Base-by-base conservation (phyloP, 1,139 yeast species). In the Geotrichum carabidarum region DNA sequence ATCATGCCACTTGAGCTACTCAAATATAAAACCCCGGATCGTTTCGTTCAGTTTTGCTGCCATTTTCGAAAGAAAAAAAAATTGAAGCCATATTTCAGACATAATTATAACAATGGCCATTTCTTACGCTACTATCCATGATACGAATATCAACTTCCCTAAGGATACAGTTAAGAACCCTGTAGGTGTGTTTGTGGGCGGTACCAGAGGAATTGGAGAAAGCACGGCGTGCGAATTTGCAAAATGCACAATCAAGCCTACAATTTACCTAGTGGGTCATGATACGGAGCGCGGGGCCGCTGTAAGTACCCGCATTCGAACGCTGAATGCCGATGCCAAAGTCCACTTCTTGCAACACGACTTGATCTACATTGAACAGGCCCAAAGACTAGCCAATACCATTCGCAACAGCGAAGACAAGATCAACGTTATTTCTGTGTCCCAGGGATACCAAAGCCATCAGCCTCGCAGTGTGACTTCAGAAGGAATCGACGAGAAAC, bases 161-260 rank as follows among this genome's bases (percentile, higher is more conserved):
- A 52, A 48, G 32, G 32, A 48, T 17, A 37, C 54, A 9, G 54
- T 57, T 18, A 37, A 27, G 30, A 43, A 44, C 37, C 57, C 65
- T 8, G 69, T 65, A 8, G 72, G 63, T 11, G 68, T 68, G 7
- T 64, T 69, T 48, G 60, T 68, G 15, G 72, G 72, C 3, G 71
- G 65, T 8, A 68, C 72, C 4, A 60, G 63, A 12, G 72, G 72
- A 38, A 62, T 69, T 41, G 72, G 72, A 18, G 65, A 65, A 49
- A 55, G 60, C 51, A 61, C 69, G 3, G 69, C 69, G 30, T 65
- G 62, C 56, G 55, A 59, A 38, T 65, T 66, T 56, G 72, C 69
- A 14, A 57, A 58, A 46, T 59, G 64, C 54, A 61, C 64, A 34
- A 53, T 57, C 12, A 43, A 53, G n/a, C 72, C 72, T 12, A 64